phyloP scores from a whole-genome alignment of 1,284 basidiomycete genomes.

The Austroboletus niveus region DNA sequence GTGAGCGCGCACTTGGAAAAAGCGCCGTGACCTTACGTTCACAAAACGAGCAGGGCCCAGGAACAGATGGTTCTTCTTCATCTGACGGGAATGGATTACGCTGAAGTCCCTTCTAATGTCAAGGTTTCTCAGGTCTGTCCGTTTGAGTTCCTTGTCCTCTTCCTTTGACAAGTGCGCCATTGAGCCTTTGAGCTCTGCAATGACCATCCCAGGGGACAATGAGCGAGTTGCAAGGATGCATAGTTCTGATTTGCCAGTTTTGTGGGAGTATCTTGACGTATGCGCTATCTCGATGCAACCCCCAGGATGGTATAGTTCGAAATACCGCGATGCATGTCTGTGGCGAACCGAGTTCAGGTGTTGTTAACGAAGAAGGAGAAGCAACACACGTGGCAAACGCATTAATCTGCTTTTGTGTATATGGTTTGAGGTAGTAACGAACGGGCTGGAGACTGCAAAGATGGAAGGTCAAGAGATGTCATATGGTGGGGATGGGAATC shows the following conservation, averaged over 20 bases:
- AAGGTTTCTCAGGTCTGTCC: slow-evolving; percentile 63
- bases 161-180: slow-evolving; percentile 83
- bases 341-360: slow-evolving; percentile 28
- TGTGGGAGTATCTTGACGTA: slow-evolving; percentile 79
- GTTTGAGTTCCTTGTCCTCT: slow-evolving; percentile 78
- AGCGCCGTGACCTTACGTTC: slow-evolving; percentile 62
- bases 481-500: slow-evolving; percentile 3
- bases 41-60: slow-evolving; percentile 92
- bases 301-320: slow-evolving; percentile 78
- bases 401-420: slow-evolving; percentile 78
- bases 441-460: slow-evolving; percentile 60
- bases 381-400: slow-evolving; percentile 79
- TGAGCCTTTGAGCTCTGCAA: slow-evolving; percentile 82
- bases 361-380: slow-evolving; percentile 28
- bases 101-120: slow-evolving; percentile 86
- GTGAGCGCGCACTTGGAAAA: slow-evolving; percentile 16
- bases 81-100: slow-evolving; percentile 85
- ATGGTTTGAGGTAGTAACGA: slow-evolving; percentile 68
- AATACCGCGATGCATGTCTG: slow-evolving; percentile 83
- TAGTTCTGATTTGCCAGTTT: slow-evolving; percentile 86
- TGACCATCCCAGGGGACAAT: slow-evolving; percentile 68
- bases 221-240: slow-evolving; percentile 84
- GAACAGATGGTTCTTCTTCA: slow-evolving; percentile 91
- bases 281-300: slow-evolving; percentile 84
- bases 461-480: slow-evolving; percentile 19